Conservation (phyloP, 208 protist genomes). For the Crithidia expoeki region DNA sequence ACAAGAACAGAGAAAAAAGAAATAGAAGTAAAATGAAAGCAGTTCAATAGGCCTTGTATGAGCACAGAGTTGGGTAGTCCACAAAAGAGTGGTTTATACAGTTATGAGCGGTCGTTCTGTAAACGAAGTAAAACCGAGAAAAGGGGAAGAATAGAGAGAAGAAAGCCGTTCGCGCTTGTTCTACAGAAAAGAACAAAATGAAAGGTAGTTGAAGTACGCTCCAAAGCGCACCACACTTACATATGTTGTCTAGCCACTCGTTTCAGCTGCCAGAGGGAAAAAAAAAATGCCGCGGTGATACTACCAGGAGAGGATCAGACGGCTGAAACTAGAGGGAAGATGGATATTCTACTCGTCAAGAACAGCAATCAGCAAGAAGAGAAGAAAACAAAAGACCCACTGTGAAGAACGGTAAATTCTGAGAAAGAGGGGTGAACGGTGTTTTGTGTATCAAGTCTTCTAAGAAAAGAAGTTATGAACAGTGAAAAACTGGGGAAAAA, state of each 20-base stretch:
- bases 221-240: neutral
- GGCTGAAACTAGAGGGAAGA: neutral
- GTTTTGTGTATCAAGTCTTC: neutral
- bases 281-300: neutral
- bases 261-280: neutral
- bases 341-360: neutral
- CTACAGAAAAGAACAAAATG: conserved; percentile 2
- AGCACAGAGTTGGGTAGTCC: neutral
- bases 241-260: neutral
- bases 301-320: neutral
- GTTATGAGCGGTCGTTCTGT: neutral
- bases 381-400: neutral
- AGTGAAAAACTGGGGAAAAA: neutral
- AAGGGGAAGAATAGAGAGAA: conserved; percentile 6
- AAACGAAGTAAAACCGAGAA: neutral
- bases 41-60: neutral
- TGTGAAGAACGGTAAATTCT: neutral
- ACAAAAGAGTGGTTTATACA: neutral
- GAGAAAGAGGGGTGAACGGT: neutral
- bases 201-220: neutral
- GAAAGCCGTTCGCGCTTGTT: too few relatives aligned
- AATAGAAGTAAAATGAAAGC: neutral
- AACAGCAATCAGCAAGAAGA: neutral
- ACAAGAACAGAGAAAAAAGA: conserved; percentile 13
- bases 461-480: neutral